Percentiles rank a stretch among this genome's conserved stretches.
Conservation (phyloP, 345 rosid species). For the Bruguiera parviflora region DNA sequence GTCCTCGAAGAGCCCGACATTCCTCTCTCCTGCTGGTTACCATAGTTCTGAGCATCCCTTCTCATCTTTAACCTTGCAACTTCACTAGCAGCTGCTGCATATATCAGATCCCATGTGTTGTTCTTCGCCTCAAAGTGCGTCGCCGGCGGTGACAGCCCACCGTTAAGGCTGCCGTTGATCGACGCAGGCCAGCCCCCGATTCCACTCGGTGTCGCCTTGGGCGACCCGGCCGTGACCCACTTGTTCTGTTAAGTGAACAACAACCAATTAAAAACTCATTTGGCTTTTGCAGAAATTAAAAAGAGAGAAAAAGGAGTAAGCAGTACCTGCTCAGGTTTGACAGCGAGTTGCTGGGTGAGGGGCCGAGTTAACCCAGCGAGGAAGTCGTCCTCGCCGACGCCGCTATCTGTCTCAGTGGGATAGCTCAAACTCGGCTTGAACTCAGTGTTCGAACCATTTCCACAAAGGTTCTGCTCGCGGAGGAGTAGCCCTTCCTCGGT, state of each 20-base stretch:
- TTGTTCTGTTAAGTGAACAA: slow-evolving; percentile 4
- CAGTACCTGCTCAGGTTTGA: slow-evolving; percentile 14
- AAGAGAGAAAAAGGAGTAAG: background rate
- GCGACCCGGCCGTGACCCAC: slow-evolving; percentile 20
- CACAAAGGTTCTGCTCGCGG: background rate
- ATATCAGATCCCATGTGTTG: slow-evolving; percentile 25
- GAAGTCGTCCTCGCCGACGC: slow-evolving; percentile 19
- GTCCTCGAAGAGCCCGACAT: slow-evolving; percentile 1
- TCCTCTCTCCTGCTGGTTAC: background rate
- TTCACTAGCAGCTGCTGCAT: slow-evolving; percentile 24
- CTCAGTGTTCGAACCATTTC: background rate
- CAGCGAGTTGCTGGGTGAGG: slow-evolving; percentile 23
- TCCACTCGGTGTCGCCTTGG: slow-evolving; percentile 26
- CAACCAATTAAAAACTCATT: background rate
- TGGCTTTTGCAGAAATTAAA: too few species aligned
- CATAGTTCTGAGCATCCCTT: background rate
- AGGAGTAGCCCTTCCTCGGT: background rate
- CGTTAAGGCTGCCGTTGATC: slow-evolving; percentile 26
- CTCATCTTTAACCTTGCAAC: slow-evolving; percentile 23
- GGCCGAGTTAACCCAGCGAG: slow-evolving; percentile 20
- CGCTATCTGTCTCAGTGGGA: slow-evolving; percentile 20
- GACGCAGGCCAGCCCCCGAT: slow-evolving; percentile 20
- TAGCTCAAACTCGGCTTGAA: slow-evolving; percentile 9
- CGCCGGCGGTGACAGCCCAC: slow-evolving; percentile 24
- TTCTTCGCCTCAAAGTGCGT: slow-evolving; percentile 16